Evolutionary conservation across 2,329 filamentous ascomycete species (phyloP), one percentile per base, ranked within the genome.

Genomic region (Geosmithia putterillii): DNA sequence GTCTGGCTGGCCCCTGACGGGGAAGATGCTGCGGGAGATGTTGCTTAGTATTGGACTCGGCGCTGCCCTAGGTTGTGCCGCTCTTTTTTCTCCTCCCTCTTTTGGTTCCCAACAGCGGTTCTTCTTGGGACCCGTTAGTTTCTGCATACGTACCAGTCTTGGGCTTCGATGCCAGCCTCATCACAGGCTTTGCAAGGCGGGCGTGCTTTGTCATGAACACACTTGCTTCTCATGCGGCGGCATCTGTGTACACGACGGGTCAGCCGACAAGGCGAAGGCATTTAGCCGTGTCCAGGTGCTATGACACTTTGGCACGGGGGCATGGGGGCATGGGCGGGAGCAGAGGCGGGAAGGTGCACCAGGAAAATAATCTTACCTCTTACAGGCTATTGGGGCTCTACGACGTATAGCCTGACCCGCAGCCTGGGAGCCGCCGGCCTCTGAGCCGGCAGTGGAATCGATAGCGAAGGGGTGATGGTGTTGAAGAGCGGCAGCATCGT

Each of bases 181-280:
- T 57, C 54, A 48, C 74, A 78, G 5, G 69, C 61, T 45, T 71
- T 67, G 48, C 74, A 78, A 15, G 71, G 71, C 21, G 71, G 60
- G 19, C 58, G 55, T 4, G 59, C 63, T 42, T 65, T 69, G 8
- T 72, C 67, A 49, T 74, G 70, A 17, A 70, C 52, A 49, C 73
- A 76, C 57, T 74, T 76, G 54, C 69, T 74, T 46, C 73, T 67
- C 63, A 75, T 70, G 28, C 71, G 69, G 28, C 73, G 71, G 48
- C 73, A 76, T 61, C 70, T 73, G 42, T 25, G 36, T 25, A 25
- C 7, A 10, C 6, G 23, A 10, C 7, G 23, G 10, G 23, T 6
- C 7, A 25, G 23, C 7, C n/a, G 10, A 25, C 7, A 25, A 6
- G 19, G 40, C 9, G 15, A 34, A 25, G 34, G 21, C 7, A 25